Conservation (phyloP, 2,329 filamentous ascomycete species). For the Blastomyces gilchristii region DNA sequence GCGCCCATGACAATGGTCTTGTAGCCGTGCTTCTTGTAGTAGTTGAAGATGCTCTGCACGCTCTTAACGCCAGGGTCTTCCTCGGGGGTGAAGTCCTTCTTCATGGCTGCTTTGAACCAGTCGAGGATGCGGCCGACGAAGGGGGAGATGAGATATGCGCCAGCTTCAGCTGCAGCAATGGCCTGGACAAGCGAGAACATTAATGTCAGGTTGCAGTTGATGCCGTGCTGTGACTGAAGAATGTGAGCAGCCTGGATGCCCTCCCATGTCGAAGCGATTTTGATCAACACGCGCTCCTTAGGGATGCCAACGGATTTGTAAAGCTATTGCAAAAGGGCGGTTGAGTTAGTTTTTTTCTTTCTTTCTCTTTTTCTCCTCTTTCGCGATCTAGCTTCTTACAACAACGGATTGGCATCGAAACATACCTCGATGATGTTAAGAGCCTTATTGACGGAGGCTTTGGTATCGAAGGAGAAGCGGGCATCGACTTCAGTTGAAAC, state of each 20-base stretch:
- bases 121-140: slow-evolving; percentile 99
- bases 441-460: slow-evolving; percentile 89
- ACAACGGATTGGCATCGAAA: slow-evolving; percentile 13
- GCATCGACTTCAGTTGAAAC: slow-evolving; percentile 98
- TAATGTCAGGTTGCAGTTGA: slow-evolving; percentile 98
- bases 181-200: slow-evolving; percentile 96
- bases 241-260: slow-evolving; percentile 98
- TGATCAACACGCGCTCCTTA: slow-evolving; percentile 95
- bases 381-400: background rate
- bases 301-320: slow-evolving; percentile 86
- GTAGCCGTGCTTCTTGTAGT: slow-evolving; percentile 99
- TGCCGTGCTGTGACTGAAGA: slow-evolving; percentile 85
- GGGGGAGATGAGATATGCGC: slow-evolving; percentile 94
- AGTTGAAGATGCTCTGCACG: slow-evolving; percentile 93
- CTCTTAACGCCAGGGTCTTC: slow-evolving; percentile 95
- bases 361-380: too few relatives aligned
- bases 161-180: slow-evolving; percentile 89
- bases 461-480: slow-evolving; percentile 85
- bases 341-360: slow-evolving; percentile 19
- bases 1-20: slow-evolving; percentile 99
- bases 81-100: slow-evolving; percentile 82
- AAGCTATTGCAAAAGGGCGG: slow-evolving; percentile 47
- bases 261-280: slow-evolving; percentile 98
- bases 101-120: slow-evolving; percentile 95
- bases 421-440: slow-evolving; percentile 90